Base-by-base conservation (phyloP, 768 basidiomycete genomes). In the Artomyces pyxidatus region DNA sequence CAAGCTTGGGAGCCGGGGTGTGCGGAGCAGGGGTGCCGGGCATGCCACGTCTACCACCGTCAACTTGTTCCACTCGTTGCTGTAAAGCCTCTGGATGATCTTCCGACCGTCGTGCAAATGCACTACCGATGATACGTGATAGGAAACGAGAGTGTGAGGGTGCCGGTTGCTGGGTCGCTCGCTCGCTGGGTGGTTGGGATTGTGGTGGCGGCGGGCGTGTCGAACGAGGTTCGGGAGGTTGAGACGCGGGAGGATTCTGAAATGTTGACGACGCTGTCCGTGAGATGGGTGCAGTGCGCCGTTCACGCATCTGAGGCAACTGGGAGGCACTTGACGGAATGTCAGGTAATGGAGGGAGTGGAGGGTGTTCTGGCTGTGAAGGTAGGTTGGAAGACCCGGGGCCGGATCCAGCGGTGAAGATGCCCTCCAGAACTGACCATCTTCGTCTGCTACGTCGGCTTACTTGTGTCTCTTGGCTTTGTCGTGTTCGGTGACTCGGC, bases 1-100 rank as follows among this genome's bases (percentile, higher is more conserved):
- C 91, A 32, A 94, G 66, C 63, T 92, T 91, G 1, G 88, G 87
- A 9, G 88, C 83, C 19, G 87, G 82, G 3, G 77, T 67, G 53
- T 79, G 81, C 3, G 72, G 65, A 7, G 72, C 59, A 3, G 65
- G 46, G 1, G 69, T 65, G 9, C 66, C 52, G 14, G 64, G 64
- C 11, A 64, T 51, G 2, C 57, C 54, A 26, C 63, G 64, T 52
- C 65, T 71, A 42, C 62, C 57, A 4, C 59, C 55, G n/a, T 81
- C 78, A 21, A 58, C 47, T 43, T 77, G 75, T 1, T 61, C 48
- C n/a, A 62, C 63, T 49, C 69, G 73, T 21, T 28, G 17, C 42
- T 42, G 45, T 23, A 64, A 59, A 1, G 62, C 49, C 12, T 70
- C 57, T 42, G 69, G 65, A 16, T 71, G 72, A 37, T 84, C 83